phyloP scores from a whole-genome alignment of 108 stramenopile genomes.

The Mediolabrus comicus region DNA sequence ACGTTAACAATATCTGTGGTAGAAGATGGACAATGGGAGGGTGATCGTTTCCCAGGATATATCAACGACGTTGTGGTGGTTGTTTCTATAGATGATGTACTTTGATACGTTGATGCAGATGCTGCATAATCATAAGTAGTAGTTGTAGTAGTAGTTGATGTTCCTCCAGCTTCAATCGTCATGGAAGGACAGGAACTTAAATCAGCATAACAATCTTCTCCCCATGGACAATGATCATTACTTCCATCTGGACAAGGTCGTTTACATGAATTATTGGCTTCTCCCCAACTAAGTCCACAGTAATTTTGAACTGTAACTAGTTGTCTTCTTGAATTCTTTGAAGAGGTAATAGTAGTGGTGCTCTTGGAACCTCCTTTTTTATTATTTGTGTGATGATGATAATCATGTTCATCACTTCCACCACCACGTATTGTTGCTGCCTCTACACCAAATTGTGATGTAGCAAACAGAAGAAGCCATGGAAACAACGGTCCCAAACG shows the following conservation, averaged over 20 bases:
- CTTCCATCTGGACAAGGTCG: neutral
- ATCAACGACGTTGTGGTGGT: neutral
- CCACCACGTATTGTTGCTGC: neutral
- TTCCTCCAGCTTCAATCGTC: neutral
- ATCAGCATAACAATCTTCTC: neutral
- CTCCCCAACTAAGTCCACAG: neutral
- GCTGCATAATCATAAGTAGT: neutral
- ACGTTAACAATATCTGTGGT: conserved; percentile 19
- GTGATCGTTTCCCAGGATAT: neutral
- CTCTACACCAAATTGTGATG: neutral
- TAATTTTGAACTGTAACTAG: neutral
- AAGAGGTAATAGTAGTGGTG: neutral
- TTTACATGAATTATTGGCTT: neutral
- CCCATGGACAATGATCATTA: neutral
- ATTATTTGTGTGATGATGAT: neutral
- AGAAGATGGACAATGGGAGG: neutral
- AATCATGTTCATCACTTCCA: neutral
- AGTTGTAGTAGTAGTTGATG: neutral
- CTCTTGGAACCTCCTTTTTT: neutral
- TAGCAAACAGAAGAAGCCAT: neutral
- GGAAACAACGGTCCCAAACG: neutral
- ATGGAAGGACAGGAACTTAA: neutral
- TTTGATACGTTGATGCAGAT: neutral
- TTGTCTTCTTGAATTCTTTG: neutral
- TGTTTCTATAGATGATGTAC: neutral